phyloP scores from a whole-genome alignment of 2,329 filamentous ascomycete genomes.

The Gaeumannomyces tritici region DNA sequence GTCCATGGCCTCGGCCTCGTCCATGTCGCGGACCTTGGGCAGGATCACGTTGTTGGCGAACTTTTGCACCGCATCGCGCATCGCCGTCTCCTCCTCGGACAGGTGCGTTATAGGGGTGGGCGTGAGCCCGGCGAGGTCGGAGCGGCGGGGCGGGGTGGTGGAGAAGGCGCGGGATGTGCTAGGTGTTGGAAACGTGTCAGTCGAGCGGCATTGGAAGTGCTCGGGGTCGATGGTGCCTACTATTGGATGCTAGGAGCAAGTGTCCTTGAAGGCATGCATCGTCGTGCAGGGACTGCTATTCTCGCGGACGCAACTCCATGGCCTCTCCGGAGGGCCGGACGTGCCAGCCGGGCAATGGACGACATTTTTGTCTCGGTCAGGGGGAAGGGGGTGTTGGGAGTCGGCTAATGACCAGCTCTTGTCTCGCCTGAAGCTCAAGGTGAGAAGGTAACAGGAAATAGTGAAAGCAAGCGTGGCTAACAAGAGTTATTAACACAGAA shows the following conservation, averaged over 20 bases:
- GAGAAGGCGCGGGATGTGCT: slow-evolving; percentile 44
- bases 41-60: slow-evolving; percentile 84
- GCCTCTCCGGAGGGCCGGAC: slow-evolving; percentile 40
- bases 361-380: slow-evolving; percentile 24
- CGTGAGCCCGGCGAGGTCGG: slow-evolving; percentile 65
- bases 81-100: slow-evolving; percentile 79
- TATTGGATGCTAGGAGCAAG: slow-evolving; percentile 15
- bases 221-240: slow-evolving; percentile 13
- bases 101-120: slow-evolving; percentile 91
- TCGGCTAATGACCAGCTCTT: too few species aligned
- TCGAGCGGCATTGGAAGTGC: not conserved
- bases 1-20: slow-evolving; percentile 94
- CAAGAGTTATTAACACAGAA: not conserved
- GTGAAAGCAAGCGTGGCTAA: not conserved
- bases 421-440: too few species aligned
- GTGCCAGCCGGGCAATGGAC: slow-evolving; percentile 38
- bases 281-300: slow-evolving; percentile 16
- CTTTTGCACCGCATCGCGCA: slow-evolving; percentile 83
- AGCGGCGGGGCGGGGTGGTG: slow-evolving; percentile 44
- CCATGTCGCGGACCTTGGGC: slow-evolving; percentile 92
- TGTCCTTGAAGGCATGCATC: slow-evolving; percentile 8
- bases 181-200: slow-evolving; percentile 1
- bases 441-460: not conserved
- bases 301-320: slow-evolving; percentile 15
- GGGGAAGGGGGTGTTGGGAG: not conserved